Base-by-base conservation (phyloP, 2,329 filamentous ascomycete genomes). In the Clarireedia homoeocarpa region DNA sequence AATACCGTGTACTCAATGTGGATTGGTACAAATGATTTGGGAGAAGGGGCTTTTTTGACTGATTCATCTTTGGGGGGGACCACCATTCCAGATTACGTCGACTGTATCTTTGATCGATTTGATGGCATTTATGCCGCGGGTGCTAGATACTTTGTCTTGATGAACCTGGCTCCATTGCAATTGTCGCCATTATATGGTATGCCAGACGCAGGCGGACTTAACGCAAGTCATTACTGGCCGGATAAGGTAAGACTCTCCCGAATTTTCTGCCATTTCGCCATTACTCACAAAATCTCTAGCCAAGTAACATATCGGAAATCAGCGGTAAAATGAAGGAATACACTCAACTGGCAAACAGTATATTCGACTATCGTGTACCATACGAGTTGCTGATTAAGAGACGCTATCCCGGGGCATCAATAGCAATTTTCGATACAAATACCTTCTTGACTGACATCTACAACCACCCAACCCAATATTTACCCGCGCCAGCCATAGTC, bases 21-120 rank as follows among this genome's bases (percentile, higher is more conserved):
- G 86, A 90, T 91, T 63, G 88, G 88, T 3, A 91, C 87, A 24
- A 92, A 92, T 66, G 88, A 94, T 65, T 73, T 92, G 9, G 87
- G 88, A 23, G 76, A 74, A 56, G 71, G 76, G 51, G 85, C 79
- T 7, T 86, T 91, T 66, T 69, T 91, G 34, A 82, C 78, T 4
- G 85, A 89, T 66, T 76, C 75, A 24, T 84, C 89, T 66, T 70
- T 66, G 26, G 50, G 63, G 0, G 79, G 77, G 12, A 83, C 81
- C 24, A 84, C 80, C 2, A 76, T 91, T 5, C 73, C 76, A 1
- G 78, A 84, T 65, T 90, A 85, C 65, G 76, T 83, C 3, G 79
- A 85, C 59, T 91, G 88, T 66, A 74, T 89, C 1, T 90, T 84
- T 73, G 67, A 74, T 6, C 75, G 79, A 1, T 77, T 90, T 49